These are phyloP conservation scores for Leccinum arenicola DNA, from an alignment of 768 basidiomycete species.

Conservation along the genomic window DNA sequence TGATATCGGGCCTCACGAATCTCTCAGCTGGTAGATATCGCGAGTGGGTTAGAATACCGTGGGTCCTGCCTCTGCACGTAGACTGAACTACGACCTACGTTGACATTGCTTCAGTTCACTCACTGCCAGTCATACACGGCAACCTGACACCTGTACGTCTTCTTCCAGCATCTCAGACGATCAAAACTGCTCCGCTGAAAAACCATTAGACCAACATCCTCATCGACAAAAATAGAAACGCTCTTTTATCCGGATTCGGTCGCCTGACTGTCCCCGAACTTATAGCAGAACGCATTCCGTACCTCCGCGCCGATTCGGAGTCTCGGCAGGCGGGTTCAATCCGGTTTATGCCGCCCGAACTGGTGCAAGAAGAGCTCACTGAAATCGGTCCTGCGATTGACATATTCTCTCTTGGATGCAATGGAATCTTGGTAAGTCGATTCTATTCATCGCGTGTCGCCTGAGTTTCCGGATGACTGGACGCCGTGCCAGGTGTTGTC, in stretches of 20 bases:
- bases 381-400: slow-evolving; percentile 2
- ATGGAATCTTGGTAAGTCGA: slow-evolving; percentile 8
- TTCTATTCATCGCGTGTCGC: not conserved
- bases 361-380: slow-evolving; percentile 1
- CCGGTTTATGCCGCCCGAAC: slow-evolving; percentile 16
- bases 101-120: slow-evolving; percentile 4
- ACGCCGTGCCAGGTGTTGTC: slow-evolving; percentile 10
- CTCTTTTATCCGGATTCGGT: slow-evolving; percentile 11
- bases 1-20: not conserved
- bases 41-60: slow-evolving; percentile 17
- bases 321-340: slow-evolving; percentile 10
- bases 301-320: slow-evolving; percentile 11
- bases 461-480: not conserved
- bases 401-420: slow-evolving; percentile 15
- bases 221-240: slow-evolving; percentile 8
- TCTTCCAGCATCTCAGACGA: not conserved
- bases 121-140: slow-evolving; percentile 15
- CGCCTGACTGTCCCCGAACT: slow-evolving; percentile 12
- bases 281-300: slow-evolving; percentile 11
- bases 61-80: not conserved
- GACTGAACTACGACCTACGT: not conserved
- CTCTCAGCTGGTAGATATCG: slow-evolving; percentile 13
- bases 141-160: slow-evolving; percentile 13
- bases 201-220: slow-evolving; percentile 13
- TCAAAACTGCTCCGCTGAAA: not conserved